phyloP scores from a whole-genome alignment of 139 green algal genomes.

The Chlorella sp. region DNA sequence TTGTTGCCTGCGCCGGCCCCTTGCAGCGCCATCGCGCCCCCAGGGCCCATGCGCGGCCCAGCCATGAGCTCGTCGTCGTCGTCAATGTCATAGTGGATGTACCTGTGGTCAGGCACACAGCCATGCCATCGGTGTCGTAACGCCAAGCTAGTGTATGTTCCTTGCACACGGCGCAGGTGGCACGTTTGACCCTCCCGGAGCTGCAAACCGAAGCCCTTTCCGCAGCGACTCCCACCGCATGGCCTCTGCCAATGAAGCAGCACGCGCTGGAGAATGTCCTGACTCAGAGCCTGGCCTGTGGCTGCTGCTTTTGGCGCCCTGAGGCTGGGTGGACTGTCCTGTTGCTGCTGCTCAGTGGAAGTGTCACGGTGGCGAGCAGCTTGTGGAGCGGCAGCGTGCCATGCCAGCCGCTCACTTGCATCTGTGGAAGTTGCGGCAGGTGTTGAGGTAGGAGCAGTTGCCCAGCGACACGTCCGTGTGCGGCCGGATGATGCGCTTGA shows the following conservation, averaged over 20 bases:
- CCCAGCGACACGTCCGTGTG: slow-evolving; percentile 70
- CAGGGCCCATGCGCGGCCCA: neutral
- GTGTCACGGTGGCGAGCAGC: neutral
- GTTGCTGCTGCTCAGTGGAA: neutral
- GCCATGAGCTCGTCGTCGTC: slow-evolving; percentile 22
- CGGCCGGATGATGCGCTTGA: slow-evolving; percentile 46
- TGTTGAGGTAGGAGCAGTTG: slow-evolving; percentile 86
- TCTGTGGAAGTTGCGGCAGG: slow-evolving; percentile 61
- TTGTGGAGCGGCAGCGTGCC: neutral
- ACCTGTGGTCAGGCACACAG: too few relatives aligned
- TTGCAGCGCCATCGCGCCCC: neutral
- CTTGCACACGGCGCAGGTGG: too few relatives aligned
- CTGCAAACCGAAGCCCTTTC: too few relatives aligned
- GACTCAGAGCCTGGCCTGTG: too few relatives aligned
- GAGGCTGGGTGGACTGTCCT: neutral
- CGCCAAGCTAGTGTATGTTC: too few relatives aligned
- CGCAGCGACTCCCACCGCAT: too few relatives aligned
- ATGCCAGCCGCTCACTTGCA: slow-evolving; percentile 56
- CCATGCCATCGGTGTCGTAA: too few relatives aligned
- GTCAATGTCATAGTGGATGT: slow-evolving; percentile 79
- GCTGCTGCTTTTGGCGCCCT: too few relatives aligned
- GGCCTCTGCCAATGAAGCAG: too few relatives aligned
- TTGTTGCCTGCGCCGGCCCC: neutral
- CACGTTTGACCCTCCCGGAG: too few relatives aligned
- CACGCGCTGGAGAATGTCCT: too few relatives aligned